Evolutionary conservation across 163 green algal genomes (phyloP).

Genomic region (Volvox carteri): DNA sequence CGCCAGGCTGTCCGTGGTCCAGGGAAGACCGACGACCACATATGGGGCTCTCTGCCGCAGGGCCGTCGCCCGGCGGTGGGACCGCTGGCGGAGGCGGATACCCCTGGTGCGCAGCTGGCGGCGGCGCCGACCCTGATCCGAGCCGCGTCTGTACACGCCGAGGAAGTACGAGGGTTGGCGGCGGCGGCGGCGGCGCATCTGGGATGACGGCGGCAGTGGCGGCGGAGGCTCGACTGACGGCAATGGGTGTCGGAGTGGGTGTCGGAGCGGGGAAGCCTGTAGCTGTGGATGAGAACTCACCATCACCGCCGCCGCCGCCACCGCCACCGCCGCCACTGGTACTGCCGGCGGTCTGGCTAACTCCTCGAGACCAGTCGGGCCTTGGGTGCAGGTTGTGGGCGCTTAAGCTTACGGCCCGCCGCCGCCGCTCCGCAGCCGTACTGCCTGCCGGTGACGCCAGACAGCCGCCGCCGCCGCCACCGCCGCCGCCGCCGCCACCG

Average conservation of each 20-base stretch:
- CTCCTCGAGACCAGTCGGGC: too few species aligned
- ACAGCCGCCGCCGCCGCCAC: not conserved
- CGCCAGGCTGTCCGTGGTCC: too few species aligned
- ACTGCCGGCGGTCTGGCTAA: too few species aligned
- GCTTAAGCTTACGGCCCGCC: not conserved
- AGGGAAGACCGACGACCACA: too few species aligned
- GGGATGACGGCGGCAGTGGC: not conserved
- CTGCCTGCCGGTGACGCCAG: not conserved
- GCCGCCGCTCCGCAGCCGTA: not conserved
- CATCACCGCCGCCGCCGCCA: too few species aligned
- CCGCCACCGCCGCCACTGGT: not conserved
- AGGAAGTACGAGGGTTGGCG: not conserved
- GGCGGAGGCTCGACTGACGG: not conserved
- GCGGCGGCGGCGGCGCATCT: not conserved
- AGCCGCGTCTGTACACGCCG: not conserved
- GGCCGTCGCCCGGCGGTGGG: too few species aligned
- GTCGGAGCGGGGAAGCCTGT: too few species aligned
- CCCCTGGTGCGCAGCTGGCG: too few species aligned
- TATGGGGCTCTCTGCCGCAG: too few species aligned
- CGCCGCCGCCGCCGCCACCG: not conserved
- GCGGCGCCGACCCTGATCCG: not conserved
- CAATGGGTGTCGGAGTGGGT: not conserved
- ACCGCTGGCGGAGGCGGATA: too few species aligned
- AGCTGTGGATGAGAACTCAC: too few species aligned
- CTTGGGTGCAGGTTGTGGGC: not conserved